Evolutionary conservation across 73 alveolate species (phyloP).

Genomic region (Uronychia binucleata): DNA sequence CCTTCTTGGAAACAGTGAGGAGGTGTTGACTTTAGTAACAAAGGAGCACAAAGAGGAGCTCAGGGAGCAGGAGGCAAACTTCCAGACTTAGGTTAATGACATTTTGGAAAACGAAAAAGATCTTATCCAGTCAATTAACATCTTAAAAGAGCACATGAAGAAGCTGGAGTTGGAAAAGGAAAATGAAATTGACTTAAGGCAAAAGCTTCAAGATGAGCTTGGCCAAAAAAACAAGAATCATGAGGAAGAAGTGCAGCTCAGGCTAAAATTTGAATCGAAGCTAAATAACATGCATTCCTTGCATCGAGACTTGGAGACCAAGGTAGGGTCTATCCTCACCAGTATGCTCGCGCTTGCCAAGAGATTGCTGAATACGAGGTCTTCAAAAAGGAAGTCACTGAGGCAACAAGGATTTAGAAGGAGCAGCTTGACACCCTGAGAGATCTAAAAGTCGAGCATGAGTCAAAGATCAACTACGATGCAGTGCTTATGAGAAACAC

Average conservation of each 20-base stretch:
- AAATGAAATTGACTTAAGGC: slow-evolving; percentile 11
- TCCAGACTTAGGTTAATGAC: slow-evolving; percentile 1
- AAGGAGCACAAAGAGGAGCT: slow-evolving; percentile 34
- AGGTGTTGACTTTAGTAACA: background rate
- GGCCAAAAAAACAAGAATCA: slow-evolving; percentile 30
- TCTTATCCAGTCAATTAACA: slow-evolving; percentile 6
- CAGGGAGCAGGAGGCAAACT: slow-evolving; percentile 35
- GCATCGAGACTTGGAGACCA: slow-evolving; percentile 40
- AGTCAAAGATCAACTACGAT: background rate
- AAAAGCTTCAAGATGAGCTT: slow-evolving; percentile 31
- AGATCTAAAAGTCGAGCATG: background rate
- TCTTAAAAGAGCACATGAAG: background rate
- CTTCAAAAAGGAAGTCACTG: background rate
- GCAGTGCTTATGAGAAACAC: background rate
- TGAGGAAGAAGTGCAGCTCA: slow-evolving; percentile 63
- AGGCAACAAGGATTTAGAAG: slow-evolving; percentile 1
- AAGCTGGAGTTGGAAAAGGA: slow-evolving; percentile 20
- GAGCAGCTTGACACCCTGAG: background rate
- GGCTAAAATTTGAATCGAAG: slow-evolving; percentile 56
- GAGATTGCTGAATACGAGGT: slow-evolving; percentile 1
- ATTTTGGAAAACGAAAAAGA: slow-evolving; percentile 5
- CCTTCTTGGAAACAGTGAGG: slow-evolving; percentile 20
- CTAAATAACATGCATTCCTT: slow-evolving; percentile 39
- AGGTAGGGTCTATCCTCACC: too few relatives aligned
- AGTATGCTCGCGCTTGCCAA: slow-evolving; percentile 20